Percentiles rank a stretch among this genome's conserved stretches.
Evolutionary conservation across 2,329 filamentous ascomycete genomes (phyloP).

Genomic region (Alternaria ventricosa): DNA sequence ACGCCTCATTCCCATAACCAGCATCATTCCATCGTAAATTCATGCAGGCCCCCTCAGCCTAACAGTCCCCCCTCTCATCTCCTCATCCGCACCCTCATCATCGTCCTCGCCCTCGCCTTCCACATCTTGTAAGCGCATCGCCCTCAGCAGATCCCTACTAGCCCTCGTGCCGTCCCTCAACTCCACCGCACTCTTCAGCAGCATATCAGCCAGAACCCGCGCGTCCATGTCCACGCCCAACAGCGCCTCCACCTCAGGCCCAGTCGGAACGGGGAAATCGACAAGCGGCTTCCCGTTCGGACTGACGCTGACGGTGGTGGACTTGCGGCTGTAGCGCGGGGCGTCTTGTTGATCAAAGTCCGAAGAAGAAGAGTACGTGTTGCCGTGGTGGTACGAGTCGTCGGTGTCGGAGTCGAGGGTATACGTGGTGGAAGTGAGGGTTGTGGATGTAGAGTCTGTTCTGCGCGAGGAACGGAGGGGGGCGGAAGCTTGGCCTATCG

Average conservation of each 20-base stretch:
- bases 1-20: not conserved
- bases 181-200: slow-evolving; percentile 41
- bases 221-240: slow-evolving; percentile 28
- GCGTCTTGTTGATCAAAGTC: slow-evolving; percentile 21
- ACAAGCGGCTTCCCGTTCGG: slow-evolving; percentile 43
- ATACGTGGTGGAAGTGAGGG: not conserved
- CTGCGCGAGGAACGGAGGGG: slow-evolving; percentile 20
- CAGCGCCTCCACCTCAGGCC: slow-evolving; percentile 37
- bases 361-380: slow-evolving; percentile 28
- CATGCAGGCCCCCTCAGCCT: slow-evolving; percentile 3
- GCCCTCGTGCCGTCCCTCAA: slow-evolving; percentile 40
- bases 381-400: slow-evolving; percentile 22
- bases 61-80: slow-evolving; percentile 13
- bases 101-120: slow-evolving; percentile 15
- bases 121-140: slow-evolving; percentile 40
- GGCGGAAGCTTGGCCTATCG: slow-evolving; percentile 17
- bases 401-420: slow-evolving; percentile 8
- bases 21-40: not conserved
- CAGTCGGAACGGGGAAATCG: slow-evolving; percentile 42
- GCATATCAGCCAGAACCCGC: slow-evolving; percentile 27
- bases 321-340: slow-evolving; percentile 18
- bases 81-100: not conserved
- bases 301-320: slow-evolving; percentile 32
- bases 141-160: slow-evolving; percentile 38
- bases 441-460: slow-evolving; percentile 27